A percentile compares a stretch with the other conserved stretches of the same genome.
These are phyloP conservation scores for Coemansia sp. DNA, from an alignment of 192 early-diverging fungal genomes.

Conservation along the genomic window DNA sequence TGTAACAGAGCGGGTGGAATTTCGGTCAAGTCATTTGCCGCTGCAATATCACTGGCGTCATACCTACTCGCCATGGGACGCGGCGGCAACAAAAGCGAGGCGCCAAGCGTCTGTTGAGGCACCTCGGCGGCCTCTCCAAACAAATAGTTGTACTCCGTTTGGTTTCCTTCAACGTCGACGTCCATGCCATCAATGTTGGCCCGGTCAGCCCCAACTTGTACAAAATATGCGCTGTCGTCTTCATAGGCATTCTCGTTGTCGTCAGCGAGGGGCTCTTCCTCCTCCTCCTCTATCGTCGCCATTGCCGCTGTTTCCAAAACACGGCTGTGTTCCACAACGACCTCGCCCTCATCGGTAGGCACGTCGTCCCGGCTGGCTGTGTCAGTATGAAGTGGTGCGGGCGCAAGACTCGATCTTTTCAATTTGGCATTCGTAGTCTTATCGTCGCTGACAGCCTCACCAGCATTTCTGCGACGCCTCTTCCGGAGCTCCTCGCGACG, in stretches of 20 bases:
- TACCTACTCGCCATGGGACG: slow-evolving; percentile 10
- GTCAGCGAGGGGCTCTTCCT: slow-evolving; percentile 41
- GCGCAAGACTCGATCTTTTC: slow-evolving; percentile 53
- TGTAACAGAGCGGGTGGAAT: not conserved
- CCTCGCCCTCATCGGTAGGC: not conserved
- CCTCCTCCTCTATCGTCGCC: slow-evolving; percentile 62
- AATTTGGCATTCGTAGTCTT: slow-evolving; percentile 30
- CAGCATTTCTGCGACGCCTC: slow-evolving; percentile 11
- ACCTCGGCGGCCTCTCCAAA: slow-evolving; percentile 41
- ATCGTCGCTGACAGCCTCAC: not conserved
- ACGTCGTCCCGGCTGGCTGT: not conserved
- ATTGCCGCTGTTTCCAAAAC: slow-evolving; percentile 31
- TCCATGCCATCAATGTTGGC: slow-evolving; percentile 28
- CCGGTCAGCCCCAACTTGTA: slow-evolving; percentile 7
- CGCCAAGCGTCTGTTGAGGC: slow-evolving; percentile 22
- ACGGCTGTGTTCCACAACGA: not conserved
- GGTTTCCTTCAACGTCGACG: slow-evolving; percentile 42
- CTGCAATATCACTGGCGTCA: not conserved
- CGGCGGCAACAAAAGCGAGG: slow-evolving; percentile 24
- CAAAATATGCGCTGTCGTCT: not conserved
- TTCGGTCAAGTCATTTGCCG: not conserved
- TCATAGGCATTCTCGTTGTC: not conserved
- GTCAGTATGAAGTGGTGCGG: slow-evolving; percentile 35
- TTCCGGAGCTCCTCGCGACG: slow-evolving; percentile 44
- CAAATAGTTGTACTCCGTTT: slow-evolving; percentile 48